Evolutionary conservation across 2,329 filamentous ascomycete genomes (phyloP), one percentile per base, ranked within the genome.

Genomic region (Alternaria sp.): DNA sequence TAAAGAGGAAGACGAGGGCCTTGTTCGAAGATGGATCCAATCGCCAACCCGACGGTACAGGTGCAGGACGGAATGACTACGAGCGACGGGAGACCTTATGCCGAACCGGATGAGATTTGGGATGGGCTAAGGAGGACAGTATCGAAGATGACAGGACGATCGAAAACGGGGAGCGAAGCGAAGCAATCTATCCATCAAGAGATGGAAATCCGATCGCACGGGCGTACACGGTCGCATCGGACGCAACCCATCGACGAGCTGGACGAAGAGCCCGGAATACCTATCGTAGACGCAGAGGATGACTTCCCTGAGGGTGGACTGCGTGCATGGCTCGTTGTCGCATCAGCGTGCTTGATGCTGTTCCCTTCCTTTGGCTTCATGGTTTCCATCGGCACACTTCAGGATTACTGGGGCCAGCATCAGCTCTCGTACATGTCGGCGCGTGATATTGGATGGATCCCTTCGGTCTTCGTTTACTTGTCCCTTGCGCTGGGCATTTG

Each of bases 401-500:
- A 96, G 79, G 88, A 92, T 1, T 95, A 96, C 76, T 84, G 95
- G 61, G 82, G 87, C 24, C 86, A 81, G 14, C 83, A 96, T 73
- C 92, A 96, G 74, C 85, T 97, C 5, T 82, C 83, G 7, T 77
- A 82, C 32, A 88, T 92, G 74, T 86, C 68, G 9, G 66, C 72
- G 79, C 63, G 87, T 88, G 65, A 88, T 9, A 87, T 94, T 20
- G 92, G 92, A n/a, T 97, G 93, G 93, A 91, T 97, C 52, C 94
- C 95, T 63, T 91, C 91, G 44, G 81, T 96, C n/a, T 95, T 93
- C 72, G 88, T 91, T 3, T 95, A 95, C 69, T 81, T 96, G 7
- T 88, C 89, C 52, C 94, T 97, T 74, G 91, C 93, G 67, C 87
- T 92, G 36, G 93, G 93, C 14, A 85, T 97, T 18, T 93, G 94